A percentile compares a stretch with the other conserved stretches of the same genome.
Conservation (phyloP, 2,329 filamentous ascomycete species). For the Colletotrichum lini region DNA sequence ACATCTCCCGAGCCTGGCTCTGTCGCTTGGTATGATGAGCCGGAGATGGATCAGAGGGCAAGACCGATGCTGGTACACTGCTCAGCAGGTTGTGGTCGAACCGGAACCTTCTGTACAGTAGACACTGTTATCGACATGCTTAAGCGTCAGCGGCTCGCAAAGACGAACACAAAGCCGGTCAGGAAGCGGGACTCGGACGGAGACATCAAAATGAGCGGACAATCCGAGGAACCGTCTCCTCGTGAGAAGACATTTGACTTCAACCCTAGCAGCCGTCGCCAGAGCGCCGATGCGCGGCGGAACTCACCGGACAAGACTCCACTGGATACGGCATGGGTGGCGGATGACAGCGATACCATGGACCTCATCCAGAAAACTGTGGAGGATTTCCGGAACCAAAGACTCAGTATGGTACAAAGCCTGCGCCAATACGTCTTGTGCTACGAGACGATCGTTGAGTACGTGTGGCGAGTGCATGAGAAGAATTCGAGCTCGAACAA, state of each 20-base stretch:
- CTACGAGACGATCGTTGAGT: slow-evolving; percentile 95
- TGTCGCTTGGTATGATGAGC: slow-evolving; percentile 69
- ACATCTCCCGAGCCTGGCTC: slow-evolving; percentile 49
- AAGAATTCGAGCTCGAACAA: slow-evolving; percentile 41
- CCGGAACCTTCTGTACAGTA: slow-evolving; percentile 96
- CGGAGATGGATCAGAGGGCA: slow-evolving; percentile 65
- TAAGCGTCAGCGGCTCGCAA: slow-evolving; percentile 79
- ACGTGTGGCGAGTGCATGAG: slow-evolving; percentile 73
- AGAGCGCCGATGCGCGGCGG: slow-evolving; percentile 35
- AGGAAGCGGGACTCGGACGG: slow-evolving; percentile 56
- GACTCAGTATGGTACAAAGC: slow-evolving; percentile 97
- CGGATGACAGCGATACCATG: slow-evolving; percentile 76
- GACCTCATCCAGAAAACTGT: slow-evolving; percentile 91
- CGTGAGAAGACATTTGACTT: slow-evolving; percentile 45
- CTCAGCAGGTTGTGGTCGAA: slow-evolving; percentile 94
- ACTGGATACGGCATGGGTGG: slow-evolving; percentile 75
- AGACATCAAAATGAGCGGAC: slow-evolving; percentile 61
- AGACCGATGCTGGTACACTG: slow-evolving; percentile 93
- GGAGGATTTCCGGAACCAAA: slow-evolving; percentile 88
- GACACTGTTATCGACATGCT: slow-evolving; percentile 97
- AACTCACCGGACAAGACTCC: slow-evolving; percentile 36
- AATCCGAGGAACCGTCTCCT: slow-evolving; percentile 50
- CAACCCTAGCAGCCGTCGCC: slow-evolving; percentile 31
- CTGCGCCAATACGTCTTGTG: slow-evolving; percentile 94
- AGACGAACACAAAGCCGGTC: slow-evolving; percentile 45